phyloP scores from a whole-genome alignment of 176 grass and related monocot genomes.

The Poa annua region DNA sequence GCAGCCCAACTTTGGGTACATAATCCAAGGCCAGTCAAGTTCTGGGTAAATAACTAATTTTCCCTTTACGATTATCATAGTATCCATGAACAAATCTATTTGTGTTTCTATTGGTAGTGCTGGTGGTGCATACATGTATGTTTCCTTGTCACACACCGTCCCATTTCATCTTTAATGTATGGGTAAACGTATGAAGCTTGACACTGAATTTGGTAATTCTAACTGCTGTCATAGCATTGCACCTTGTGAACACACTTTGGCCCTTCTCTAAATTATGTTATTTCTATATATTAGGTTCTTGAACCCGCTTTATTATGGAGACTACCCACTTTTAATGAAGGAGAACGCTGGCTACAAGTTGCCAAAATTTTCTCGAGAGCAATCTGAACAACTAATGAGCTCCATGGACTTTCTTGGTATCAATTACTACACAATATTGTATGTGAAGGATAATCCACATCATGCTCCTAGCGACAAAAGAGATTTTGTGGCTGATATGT shows the following conservation, averaged over 20 bases:
- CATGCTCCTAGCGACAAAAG: constrained; percentile 31
- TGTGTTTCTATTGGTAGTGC: not conserved
- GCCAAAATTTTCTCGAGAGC: constrained; percentile 29
- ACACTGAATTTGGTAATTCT: not conserved
- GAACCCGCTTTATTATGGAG: constrained; percentile 44
- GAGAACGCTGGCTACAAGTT: constrained; percentile 43
- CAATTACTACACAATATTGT: constrained; percentile 37
- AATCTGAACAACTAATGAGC: constrained; percentile 42
- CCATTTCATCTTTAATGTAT: not conserved
- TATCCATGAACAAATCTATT: not conserved
- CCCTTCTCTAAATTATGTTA: not conserved
- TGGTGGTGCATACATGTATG: not conserved
- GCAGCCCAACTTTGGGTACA: too few species aligned
- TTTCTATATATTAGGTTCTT: constrained; percentile 45
- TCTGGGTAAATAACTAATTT: too few species aligned
- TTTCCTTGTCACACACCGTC: not conserved
- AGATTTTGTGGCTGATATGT: constrained; percentile 32
- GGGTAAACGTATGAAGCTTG: not conserved
- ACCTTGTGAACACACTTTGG: not conserved
- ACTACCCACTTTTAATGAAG: constrained; percentile 50
- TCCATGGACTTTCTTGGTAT: constrained; percentile 49
- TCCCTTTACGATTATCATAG: not conserved
- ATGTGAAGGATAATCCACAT: constrained; percentile 32
- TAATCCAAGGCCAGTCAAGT: too few species aligned
- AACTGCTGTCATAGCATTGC: not conserved